phyloP scores from a whole-genome alignment of 1,139 yeast genomes.

The Suhomyces anneliseae region DNA sequence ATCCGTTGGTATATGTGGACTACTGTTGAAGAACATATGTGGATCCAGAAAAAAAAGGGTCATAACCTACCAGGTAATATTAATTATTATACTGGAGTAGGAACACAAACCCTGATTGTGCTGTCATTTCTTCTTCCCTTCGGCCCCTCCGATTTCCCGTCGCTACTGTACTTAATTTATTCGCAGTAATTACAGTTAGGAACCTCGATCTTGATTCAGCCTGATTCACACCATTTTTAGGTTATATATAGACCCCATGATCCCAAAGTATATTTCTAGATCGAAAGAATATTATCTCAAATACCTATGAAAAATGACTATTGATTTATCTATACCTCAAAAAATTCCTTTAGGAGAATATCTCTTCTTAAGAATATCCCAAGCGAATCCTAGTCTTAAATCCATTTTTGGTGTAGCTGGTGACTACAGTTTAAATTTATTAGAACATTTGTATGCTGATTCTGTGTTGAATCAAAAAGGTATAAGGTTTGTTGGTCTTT shows the following conservation, averaged over 20 bases:
- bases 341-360: constrained; percentile 40
- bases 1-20: no score
- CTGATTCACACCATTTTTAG: no score
- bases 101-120: no score
- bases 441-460: constrained; percentile 37
- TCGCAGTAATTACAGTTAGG: no score
- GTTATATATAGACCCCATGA: neutral
- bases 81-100: no score
- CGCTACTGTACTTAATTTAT: no score
- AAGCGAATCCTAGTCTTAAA: constrained; percentile 36
- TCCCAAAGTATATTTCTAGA: neutral
- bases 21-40: no score
- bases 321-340: constrained; percentile 1
- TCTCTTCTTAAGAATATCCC: constrained; percentile 35
- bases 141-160: no score
- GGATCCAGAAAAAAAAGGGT: no score
- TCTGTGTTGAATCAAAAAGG: constrained; percentile 16
- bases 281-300: neutral
- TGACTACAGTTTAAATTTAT: constrained; percentile 40
- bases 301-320: neutral
- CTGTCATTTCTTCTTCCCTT: no score
- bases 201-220: no score
- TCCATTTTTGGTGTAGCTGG: constrained; percentile 45
- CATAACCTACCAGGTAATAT: no score
- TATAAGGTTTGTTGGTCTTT: constrained; percentile 29